phyloP scores from a whole-genome alignment of 495 filamentous ascomycete species.

The Arthonia radiata region DNA sequence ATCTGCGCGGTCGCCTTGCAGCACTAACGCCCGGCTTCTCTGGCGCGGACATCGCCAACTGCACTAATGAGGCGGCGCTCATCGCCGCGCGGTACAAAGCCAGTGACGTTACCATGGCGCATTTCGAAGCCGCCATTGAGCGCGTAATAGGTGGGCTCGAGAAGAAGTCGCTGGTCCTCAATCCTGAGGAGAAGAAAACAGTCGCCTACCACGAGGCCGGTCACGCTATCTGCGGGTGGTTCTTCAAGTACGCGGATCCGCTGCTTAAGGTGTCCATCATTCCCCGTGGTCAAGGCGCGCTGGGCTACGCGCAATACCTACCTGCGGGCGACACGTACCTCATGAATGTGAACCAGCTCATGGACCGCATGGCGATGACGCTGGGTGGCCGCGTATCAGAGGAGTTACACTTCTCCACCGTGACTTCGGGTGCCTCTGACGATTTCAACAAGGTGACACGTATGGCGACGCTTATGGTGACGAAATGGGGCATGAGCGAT shows the following conservation, averaged over 20 bases:
- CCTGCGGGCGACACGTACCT: conserved; percentile 73
- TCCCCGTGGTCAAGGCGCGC: conserved; percentile 72
- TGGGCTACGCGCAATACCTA: conserved; percentile 95
- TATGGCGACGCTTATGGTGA: conserved; percentile 92
- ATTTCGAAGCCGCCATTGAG: conserved; percentile 95
- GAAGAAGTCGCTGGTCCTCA: conserved; percentile 83
- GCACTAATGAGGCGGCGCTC: conserved; percentile 88
- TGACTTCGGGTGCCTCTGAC: conserved; percentile 69
- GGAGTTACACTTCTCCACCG: conserved; percentile 85
- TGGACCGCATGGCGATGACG: conserved; percentile 99
- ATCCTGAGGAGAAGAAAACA: conserved; percentile 75
- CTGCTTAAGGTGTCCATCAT: conserved; percentile 97
- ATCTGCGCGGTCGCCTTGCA: conserved; percentile 62
- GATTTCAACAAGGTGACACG: conserved; percentile 97
- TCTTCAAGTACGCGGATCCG: conserved; percentile 83
- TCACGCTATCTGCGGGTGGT: conserved; percentile 97
- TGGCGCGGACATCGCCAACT: conserved; percentile 94
- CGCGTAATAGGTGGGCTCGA: conserved; percentile 88
- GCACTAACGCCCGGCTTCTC: conserved; percentile 89
- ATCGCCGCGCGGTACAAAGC: conserved; percentile 71
- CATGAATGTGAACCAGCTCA: conserved; percentile 83
- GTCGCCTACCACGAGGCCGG: conserved; percentile 97
- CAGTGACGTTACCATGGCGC: conserved; percentile 50
- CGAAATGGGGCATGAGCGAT: conserved; percentile 88
- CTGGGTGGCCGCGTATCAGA: conserved; percentile 83